Evolutionary conservation across 2,329 filamentous ascomycete species (phyloP), one percentile per base, ranked within the genome.

Genomic region (Trichoderma endophyticum): DNA sequence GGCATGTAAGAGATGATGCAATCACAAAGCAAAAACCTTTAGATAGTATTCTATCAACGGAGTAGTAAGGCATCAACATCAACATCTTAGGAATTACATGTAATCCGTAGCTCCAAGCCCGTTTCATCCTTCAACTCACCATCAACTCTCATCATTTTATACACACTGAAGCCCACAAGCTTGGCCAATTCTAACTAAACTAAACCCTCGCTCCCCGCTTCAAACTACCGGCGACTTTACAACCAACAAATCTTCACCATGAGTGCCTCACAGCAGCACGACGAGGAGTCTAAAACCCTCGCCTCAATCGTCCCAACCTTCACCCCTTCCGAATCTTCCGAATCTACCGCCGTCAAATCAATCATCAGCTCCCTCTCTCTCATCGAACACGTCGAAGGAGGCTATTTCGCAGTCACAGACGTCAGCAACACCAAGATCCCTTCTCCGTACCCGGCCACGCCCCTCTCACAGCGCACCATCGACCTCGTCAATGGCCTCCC

Each of bases 351-450:
- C 21, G 72, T 76, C 4, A 73, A 71, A 7, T 70, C 72, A 48
- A 62, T 72, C n/a, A 75, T 80, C 71, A 72, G 72, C 6, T 72
- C 81, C 28, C 83, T 91, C 61, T 76, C 73, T 59, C 65, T 77
- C 72, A 30, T 70, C 51, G 34, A 84, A 9, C 89, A 92, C 79
- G 84, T 88, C 57, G 89, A 92, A 81, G 90, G 90, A 67, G 89
- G 90, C 60, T 92, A 89, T 81, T 92, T 87, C 76, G 81, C 80
- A 74, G 88, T 91, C 78, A 92, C 89, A 1, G 88, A 92, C 79
- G 83, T 85, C 70, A 83, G 86, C 73, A 75, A 82, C 2, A 80
- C 81, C 15, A 82, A 82, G 2, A 82, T 92, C 21, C 84, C 88
- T 0, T 90, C 89, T 32, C 82, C 82, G 2, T 81, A 81, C 59